Evolutionary conservation across 495 filamentous ascomycete species (phyloP).

Genomic region (Aspergillus hancockii): DNA sequence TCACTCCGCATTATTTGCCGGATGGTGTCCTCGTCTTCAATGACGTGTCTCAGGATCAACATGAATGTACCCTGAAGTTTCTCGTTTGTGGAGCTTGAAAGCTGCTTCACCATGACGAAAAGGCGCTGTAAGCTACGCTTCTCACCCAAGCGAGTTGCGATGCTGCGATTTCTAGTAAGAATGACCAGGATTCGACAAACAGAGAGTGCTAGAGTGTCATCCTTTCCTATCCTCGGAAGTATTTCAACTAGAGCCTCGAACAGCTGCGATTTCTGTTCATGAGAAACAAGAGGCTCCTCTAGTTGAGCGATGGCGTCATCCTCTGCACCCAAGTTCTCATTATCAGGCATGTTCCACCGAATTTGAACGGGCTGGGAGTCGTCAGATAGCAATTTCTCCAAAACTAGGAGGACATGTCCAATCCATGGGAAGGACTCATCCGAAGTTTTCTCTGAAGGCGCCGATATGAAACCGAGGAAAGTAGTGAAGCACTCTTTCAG

Average conservation of each 20-base stretch:
- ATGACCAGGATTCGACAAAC: slow-evolving; percentile 85
- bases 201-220: slow-evolving; percentile 80
- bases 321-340: slow-evolving; percentile 46
- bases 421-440: slow-evolving; percentile 90
- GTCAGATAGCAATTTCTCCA: slow-evolving; percentile 86
- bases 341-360: slow-evolving; percentile 66
- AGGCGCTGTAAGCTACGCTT: slow-evolving; percentile 86
- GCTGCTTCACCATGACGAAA: slow-evolving; percentile 92
- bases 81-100: slow-evolving; percentile 72
- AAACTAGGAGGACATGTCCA: slow-evolving; percentile 81
- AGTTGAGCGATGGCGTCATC: slow-evolving; percentile 55
- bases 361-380: slow-evolving; percentile 79
- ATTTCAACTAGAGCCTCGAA: slow-evolving; percentile 78
- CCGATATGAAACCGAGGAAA: slow-evolving; percentile 78
- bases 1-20: slow-evolving; percentile 92
- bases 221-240: slow-evolving; percentile 82
- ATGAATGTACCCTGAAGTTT: slow-evolving; percentile 80
- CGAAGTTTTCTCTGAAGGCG: slow-evolving; percentile 58
- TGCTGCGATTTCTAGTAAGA: slow-evolving; percentile 73
- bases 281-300: slow-evolving; percentile 63
- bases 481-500: slow-evolving; percentile 76
- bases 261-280: slow-evolving; percentile 65
- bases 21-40: slow-evolving; percentile 89
- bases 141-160: slow-evolving; percentile 76
- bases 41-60: slow-evolving; percentile 85